phyloP scores from a whole-genome alignment of 1,284 basidiomycete species.

The Wolfiporia cocos region DNA sequence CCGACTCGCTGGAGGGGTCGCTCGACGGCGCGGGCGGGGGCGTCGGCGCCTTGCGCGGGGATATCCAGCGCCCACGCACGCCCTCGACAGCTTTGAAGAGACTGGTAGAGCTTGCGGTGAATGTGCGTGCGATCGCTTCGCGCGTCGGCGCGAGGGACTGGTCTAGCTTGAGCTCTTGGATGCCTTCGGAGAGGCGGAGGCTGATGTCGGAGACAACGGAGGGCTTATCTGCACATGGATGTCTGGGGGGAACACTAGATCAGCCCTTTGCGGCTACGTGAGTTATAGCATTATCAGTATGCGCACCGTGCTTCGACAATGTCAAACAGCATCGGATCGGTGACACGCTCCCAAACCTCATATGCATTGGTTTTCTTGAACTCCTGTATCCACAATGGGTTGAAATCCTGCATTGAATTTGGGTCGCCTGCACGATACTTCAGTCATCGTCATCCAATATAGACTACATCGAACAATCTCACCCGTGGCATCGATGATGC shows the following conservation, averaged over 20 bases:
- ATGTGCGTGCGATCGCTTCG: constrained; percentile 75
- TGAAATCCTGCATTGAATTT: constrained; percentile 67
- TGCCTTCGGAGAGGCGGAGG: constrained; percentile 80
- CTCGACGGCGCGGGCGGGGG: constrained; percentile 5
- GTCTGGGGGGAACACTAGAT: constrained; percentile 35
- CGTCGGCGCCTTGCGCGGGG: constrained; percentile 16
- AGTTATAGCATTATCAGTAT: too few relatives aligned
- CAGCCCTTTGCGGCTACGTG: too few relatives aligned
- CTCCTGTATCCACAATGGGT: constrained; percentile 76
- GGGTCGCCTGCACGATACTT: constrained; percentile 31
- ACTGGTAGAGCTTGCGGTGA: constrained; percentile 70
- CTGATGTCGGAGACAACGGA: constrained; percentile 88
- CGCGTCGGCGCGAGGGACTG: constrained; percentile 86
- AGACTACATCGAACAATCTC: constrained; percentile 1
- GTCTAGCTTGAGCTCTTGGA: constrained; percentile 87
- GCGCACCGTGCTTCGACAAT: constrained; percentile 82
- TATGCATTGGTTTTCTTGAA: constrained; percentile 83
- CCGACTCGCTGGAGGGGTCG: too few relatives aligned
- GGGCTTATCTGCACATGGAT: constrained; percentile 85
- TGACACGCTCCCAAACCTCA: constrained; percentile 82
- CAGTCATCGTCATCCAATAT: background rate
- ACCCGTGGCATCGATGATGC: constrained; percentile 42
- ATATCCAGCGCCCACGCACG: constrained; percentile 69
- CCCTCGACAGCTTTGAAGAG: constrained; percentile 87
- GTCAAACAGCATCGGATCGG: constrained; percentile 88